Evolutionary conservation across 1,139 yeast species (phyloP).

Genomic region (Geotrichum carabidarum): DNA sequence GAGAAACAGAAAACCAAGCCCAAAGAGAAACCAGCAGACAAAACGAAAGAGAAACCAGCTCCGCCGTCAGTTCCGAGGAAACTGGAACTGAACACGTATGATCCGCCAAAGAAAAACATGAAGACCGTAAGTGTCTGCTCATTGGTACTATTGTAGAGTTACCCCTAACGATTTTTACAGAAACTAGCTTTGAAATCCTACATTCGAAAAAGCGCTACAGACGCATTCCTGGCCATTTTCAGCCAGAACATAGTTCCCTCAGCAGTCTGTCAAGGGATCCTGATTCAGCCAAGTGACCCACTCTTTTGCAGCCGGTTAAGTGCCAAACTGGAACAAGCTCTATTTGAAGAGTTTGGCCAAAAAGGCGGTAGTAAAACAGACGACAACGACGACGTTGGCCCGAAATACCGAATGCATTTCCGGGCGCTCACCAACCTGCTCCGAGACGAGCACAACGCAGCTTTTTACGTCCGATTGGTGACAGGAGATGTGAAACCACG

Average conservation of each 20-base stretch:
- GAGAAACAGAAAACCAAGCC: not conserved
- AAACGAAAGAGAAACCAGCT: not conserved
- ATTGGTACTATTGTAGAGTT: too few relatives aligned
- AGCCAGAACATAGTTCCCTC: slow-evolving; percentile 43
- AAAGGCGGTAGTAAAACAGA: not conserved
- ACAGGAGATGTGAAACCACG: not conserved
- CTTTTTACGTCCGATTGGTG: not conserved
- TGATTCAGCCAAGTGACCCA: slow-evolving; percentile 39
- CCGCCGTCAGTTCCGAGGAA: not conserved
- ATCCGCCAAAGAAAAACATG: not conserved
- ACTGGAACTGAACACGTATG: not conserved
- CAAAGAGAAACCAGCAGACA: not conserved
- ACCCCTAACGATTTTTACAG: not conserved
- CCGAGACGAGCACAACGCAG: not conserved
- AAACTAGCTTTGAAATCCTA: not conserved
- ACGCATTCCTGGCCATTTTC: slow-evolving; percentile 39
- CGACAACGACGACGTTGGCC: not conserved
- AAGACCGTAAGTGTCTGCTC: not conserved
- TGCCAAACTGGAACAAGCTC: slow-evolving; percentile 40
- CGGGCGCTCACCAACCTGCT: not conserved
- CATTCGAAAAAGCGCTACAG: slow-evolving; percentile 41
- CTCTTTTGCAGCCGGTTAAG: slow-evolving; percentile 39
- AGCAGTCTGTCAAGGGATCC: slow-evolving; percentile 27
- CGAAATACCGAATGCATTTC: not conserved
- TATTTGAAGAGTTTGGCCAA: slow-evolving; percentile 35